Evolutionary conservation across 352 stramenopile species (phyloP), one percentile per base, ranked within the genome.

Genomic region (Pseudoperonospora humuli): DNA sequence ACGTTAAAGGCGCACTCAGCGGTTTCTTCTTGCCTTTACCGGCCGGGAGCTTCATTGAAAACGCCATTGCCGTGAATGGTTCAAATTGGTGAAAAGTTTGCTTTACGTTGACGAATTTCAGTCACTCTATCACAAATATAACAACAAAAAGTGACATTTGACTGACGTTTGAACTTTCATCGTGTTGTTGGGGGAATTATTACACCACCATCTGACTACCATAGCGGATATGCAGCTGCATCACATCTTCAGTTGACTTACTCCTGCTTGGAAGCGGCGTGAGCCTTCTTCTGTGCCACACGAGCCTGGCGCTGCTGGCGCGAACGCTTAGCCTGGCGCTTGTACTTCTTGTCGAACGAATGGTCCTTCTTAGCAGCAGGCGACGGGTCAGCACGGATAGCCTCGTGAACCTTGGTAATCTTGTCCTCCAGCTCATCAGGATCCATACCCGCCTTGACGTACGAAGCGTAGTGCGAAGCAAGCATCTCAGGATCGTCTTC

Each of bases 401-500:
- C 90, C 62, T 97, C 91, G 66, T 99, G 96, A 23, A 98, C 95
- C 58, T 86, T 84, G 38, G 93, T 90, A 61, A 97, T 95, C 37
- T 90, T 32, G 57, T 93, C 84, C 65, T 94, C 84, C 7, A 93
- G 80, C 47, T 96, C 89, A 66, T 98, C 95, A 33, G 89, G 79
- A 31, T 75, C 73, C 35, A 98, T 71, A 31, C 89, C 91, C n/a
- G 88, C 82, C 47, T 84, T 85, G 59, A 97, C 83, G 84, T 97
- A 98, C 46, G 85, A 69, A 27, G 94, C 92, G 73, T 98, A 99
- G 67, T 98, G 94, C 57, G 92, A 72, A 27, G 96, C 86, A 77
- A 98, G 97, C 74, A 97, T 97, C 57, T 97, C 90, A 40, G 97
- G 95, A 77, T 99, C 96, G 65, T 99, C 96, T 68, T 99, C 96